A percentile compares a stretch with the other conserved stretches of the same genome.
These are phyloP conservation scores for Micractinium sp. DNA, from an alignment of 139 green algal species.

Conservation along the genomic window DNA sequence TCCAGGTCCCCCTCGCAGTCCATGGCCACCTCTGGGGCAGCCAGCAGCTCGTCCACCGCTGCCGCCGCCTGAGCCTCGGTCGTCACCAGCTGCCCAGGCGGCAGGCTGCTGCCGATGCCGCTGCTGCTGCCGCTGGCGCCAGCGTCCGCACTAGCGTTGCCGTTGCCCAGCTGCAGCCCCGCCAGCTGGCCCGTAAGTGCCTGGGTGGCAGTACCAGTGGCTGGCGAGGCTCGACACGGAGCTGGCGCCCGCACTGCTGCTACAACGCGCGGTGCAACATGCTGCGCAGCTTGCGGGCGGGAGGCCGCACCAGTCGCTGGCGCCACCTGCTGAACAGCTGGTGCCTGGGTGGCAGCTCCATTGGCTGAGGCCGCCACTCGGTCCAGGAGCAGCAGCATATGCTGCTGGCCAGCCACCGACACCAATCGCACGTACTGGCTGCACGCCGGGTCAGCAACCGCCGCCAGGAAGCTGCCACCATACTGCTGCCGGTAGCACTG, in stretches of 20 bases:
- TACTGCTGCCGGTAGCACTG: background rate
- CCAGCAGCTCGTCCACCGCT: slow-evolving; percentile 1
- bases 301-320: background rate
- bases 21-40: slow-evolving; percentile 2
- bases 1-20: slow-evolving; percentile 21
- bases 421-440: background rate
- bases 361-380: background rate
- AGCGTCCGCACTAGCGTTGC: background rate
- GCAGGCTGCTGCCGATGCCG: background rate
- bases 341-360: background rate
- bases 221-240: no score
- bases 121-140: background rate
- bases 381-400: background rate
- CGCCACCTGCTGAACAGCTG: background rate
- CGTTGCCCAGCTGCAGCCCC: background rate
- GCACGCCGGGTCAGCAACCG: background rate
- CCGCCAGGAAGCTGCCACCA: background rate
- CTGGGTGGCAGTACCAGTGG: background rate
- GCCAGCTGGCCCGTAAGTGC: background rate
- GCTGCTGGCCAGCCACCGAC: background rate
- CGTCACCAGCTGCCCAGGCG: background rate
- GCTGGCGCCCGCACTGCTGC: no score
- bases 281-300: background rate
- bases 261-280: background rate
- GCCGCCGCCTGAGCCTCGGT: background rate